These are phyloP conservation scores for Ganoderma lingzhi DNA, from an alignment of 1,284 basidiomycete genomes.

Conservation along the genomic window DNA sequence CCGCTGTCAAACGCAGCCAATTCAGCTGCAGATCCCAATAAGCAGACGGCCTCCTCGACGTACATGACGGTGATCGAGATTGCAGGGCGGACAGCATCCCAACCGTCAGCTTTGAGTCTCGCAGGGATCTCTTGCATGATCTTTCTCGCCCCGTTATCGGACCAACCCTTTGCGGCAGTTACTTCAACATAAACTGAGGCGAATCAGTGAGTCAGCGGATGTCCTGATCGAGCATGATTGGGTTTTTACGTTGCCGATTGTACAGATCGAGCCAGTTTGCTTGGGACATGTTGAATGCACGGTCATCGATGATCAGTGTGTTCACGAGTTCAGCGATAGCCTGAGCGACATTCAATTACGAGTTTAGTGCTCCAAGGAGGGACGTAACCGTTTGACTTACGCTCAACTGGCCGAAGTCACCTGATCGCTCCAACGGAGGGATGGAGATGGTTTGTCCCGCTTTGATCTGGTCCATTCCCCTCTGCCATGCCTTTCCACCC, in stretches of 20 bases:
- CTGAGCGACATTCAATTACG: slow-evolving; percentile 26
- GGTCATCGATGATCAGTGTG: slow-evolving; percentile 44
- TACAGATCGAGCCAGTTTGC: slow-evolving; percentile 39
- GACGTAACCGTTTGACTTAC: background rate
- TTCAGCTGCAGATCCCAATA: background rate
- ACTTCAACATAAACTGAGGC: slow-evolving; percentile 42
- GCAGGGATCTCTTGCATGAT: slow-evolving; percentile 44
- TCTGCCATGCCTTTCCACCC: background rate
- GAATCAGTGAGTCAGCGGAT: background rate
- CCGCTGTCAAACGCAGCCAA: slow-evolving; percentile 3
- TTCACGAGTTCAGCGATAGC: slow-evolving; percentile 40
- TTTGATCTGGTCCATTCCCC: slow-evolving; percentile 8
- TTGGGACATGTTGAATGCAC: slow-evolving; percentile 43
- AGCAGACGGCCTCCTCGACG: slow-evolving; percentile 10
- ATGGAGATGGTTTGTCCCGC: background rate
- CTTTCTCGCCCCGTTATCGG: slow-evolving; percentile 37
- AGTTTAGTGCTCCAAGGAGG: background rate
- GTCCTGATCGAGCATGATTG: background rate
- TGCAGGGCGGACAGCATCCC: slow-evolving; percentile 47
- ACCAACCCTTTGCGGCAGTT: slow-evolving; percentile 41
- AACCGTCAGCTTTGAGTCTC: slow-evolving; percentile 46
- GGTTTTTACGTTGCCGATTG: slow-evolving; percentile 44
- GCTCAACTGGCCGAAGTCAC: slow-evolving; percentile 9
- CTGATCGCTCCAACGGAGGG: background rate
- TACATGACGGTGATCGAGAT: slow-evolving; percentile 51